phyloP scores from a whole-genome alignment of 352 stramenopile species.

The Globisporangium camurandrum region DNA sequence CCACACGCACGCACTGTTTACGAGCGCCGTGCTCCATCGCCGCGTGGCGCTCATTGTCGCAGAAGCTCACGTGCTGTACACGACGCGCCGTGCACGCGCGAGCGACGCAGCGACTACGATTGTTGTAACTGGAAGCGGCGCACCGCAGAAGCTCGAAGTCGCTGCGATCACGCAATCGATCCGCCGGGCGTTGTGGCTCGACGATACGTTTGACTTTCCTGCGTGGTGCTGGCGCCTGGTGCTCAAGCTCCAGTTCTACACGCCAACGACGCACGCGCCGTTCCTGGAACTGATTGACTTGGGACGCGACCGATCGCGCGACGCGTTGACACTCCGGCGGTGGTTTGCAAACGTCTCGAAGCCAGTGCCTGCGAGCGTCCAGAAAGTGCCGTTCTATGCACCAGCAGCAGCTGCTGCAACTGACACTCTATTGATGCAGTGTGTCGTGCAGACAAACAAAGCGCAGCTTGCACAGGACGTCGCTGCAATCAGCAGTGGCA shows the following conservation, averaged over 20 bases:
- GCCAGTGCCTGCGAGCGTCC: conserved; percentile 15
- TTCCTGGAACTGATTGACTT: conserved; percentile 67
- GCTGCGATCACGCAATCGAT: conserved; percentile 67
- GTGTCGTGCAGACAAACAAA: conserved; percentile 8
- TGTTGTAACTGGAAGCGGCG: conserved; percentile 32
- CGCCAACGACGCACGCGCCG: conserved; percentile 50
- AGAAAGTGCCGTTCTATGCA: conserved; percentile 50
- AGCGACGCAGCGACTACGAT: conserved; percentile 30
- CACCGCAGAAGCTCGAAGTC: conserved; percentile 45
- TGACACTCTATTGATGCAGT: conserved; percentile 26
- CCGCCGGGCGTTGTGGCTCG: conserved; percentile 56
- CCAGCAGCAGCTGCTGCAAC: too few species aligned
- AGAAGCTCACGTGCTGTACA: conserved; percentile 68
- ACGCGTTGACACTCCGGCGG: conserved; percentile 63
- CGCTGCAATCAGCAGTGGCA: conserved; percentile 12
- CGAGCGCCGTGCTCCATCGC: conserved; percentile 58
- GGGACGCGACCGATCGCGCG: conserved; percentile 56
- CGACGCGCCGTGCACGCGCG: conserved; percentile 31
- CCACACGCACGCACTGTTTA: conserved; percentile 57
- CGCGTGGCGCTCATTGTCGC: conserved; percentile 73
- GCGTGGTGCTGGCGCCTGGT: conserved; percentile 83
- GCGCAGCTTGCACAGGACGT: conserved; percentile 2
- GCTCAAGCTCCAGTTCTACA: conserved; percentile 81
- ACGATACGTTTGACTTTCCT: conserved; percentile 64
- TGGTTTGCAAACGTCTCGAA: conserved; percentile 55